Evolutionary conservation across 345 rosid genomes (phyloP).

Genomic region (sweet orange (Citrus sinensis)): DVS_A1.0 CM039164.1:3850501-3851000

Average conservation of each 20-base stretch:
- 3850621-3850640: conserved; percentile 85
- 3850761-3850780: background rate
- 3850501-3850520: background rate
- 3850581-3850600: conserved; percentile 69
- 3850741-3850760: background rate
- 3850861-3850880: background rate
- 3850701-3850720: background rate
- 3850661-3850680: conserved; percentile 78
- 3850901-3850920: background rate
- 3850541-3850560: conserved; percentile 4
- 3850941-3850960: background rate
- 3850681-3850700: conserved; percentile 38
- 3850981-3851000: background rate
- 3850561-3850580: conserved; percentile 45
- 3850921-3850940: background rate
- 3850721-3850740: background rate
- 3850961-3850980: background rate
- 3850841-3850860: background rate
- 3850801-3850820: background rate
- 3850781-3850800: background rate
- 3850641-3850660: conserved; percentile 88
- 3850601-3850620: conserved; percentile 59
- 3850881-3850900: background rate
- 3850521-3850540: background rate
- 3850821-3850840: background rate